Base-by-base conservation (phyloP, 176 grass and related monocot genomes). In the Oryza meyeriana region DNA sequence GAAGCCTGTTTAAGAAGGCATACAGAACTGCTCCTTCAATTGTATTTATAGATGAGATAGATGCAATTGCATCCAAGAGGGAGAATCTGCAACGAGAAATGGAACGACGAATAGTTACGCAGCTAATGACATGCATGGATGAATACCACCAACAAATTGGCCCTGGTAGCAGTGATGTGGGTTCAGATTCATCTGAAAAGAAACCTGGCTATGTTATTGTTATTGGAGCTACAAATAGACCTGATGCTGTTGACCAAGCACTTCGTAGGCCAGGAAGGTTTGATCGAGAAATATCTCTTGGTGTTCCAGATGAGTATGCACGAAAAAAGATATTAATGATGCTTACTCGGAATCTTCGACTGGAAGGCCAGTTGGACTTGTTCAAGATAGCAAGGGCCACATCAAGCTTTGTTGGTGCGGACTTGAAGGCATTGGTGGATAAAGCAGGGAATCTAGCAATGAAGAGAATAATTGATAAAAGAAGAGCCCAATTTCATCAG, bases 101-200 rank as follows among this genome's bases (percentile, higher is more conserved):
- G 93, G 95, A 98, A 24, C 78, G 92, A 3, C 84, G 95, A 17
- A 98, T 98, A 79, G 96, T 98, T 65, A 98, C 89, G 30, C 93
- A 98, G 24, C 58, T 98, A 62, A 98, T 98, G 96, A 93, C 96
- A 52, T 98, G 96, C 72, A 95, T 98, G 96, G 96, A 98, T 70
- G 85, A 98, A 76, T 93, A 89, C 67, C 95, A 98, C 11, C 86
- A 93, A 38, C 83, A 89, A 72, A 41, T 85, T 82, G 88, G 87
- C 36, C 52, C 68, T 0, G 44, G 79, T 55, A 20, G 82, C 9
- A 40, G 76, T 75, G 81, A 88, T 8, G n/a, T 57, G n/a, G 84
- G 80, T n/a, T 65, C 73, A 10, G 75, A 93, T 33, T 87, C 87
- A 81, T 84, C 86, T 88, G 92, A 98, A 64, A 91, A 84, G 75